A percentile compares a stretch with the other conserved stretches of the same genome.
These are phyloP conservation scores for Pinus taeda DNA, from an alignment of 75 land plant species.

Conservation along the genomic window DNA sequence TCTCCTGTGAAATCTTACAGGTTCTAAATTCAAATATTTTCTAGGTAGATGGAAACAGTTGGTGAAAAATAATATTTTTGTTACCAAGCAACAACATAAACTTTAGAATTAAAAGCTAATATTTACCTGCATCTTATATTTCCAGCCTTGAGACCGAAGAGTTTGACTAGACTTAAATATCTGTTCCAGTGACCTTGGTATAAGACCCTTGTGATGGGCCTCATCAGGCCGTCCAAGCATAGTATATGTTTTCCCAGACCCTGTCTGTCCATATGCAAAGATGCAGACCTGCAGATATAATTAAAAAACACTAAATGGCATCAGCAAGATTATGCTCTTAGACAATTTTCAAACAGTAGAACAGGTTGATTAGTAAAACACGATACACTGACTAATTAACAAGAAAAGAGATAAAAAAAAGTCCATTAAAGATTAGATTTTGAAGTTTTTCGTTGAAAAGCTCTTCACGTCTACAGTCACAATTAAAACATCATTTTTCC, in stretches of 20 bases:
- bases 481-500: neutral
- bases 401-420: neutral
- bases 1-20: neutral
- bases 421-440: neutral
- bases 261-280: conserved; percentile 46
- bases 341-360: neutral
- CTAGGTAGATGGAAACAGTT: neutral
- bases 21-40: neutral
- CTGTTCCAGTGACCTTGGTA: conserved; percentile 37
- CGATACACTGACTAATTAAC: neutral
- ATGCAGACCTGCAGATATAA: conserved; percentile 24
- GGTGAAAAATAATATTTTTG: neutral
- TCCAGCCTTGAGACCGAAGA: conserved; percentile 32
- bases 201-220: conserved; percentile 21
- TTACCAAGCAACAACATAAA: neutral
- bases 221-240: conserved; percentile 34
- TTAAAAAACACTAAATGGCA: neutral
- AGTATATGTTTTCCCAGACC: conserved; percentile 37
- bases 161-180: conserved; percentile 35
- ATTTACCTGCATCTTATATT: conserved; percentile 31
- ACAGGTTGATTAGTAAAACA: too few species aligned
- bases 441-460: neutral
- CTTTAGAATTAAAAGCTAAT: neutral
- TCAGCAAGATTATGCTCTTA: neutral
- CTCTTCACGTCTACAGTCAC: neutral